Evolutionary conservation across 2,329 filamentous ascomycete genomes (phyloP).

Genomic region (Alternaria gaisen): DNA sequence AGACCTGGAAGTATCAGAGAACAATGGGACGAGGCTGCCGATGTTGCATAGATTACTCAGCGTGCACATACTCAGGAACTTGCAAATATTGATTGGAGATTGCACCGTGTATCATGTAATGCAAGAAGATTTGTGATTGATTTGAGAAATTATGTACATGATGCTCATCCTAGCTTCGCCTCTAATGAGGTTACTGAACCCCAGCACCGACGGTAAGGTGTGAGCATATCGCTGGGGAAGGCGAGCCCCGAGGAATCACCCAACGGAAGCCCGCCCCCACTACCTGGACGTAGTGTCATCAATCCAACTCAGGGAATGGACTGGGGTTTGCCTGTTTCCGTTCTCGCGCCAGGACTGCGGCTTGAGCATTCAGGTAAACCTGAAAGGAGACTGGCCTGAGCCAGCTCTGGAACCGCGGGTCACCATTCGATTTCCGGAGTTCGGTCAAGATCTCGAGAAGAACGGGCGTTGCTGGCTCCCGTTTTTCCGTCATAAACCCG

Average conservation of each 20-base stretch:
- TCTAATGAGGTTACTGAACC: not conserved
- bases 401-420: conserved; percentile 18
- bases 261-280: not conserved
- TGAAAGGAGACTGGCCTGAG: conserved; percentile 18
- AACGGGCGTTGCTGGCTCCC: conserved; percentile 1
- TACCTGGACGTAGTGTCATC: conserved; percentile 14
- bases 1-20: conserved; percentile 26
- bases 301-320: conserved; percentile 24
- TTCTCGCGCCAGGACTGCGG: conserved; percentile 22
- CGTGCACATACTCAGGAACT: no score
- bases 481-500: conserved; percentile 8
- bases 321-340: conserved; percentile 20
- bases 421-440: conserved; percentile 3
- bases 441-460: conserved; percentile 18
- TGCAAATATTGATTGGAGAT: not conserved
- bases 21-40: conserved; percentile 26
- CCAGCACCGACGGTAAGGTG: not conserved
- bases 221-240: not conserved
- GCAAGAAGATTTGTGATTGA: not conserved
- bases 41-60: conserved; percentile 2
- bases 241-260: not conserved
- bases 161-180: not conserved
- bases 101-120: not conserved
- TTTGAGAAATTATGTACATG: not conserved
- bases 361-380: conserved; percentile 2